Conservation (phyloP, 2,329 filamentous ascomycete genomes). For the Stagonosporopsis chrysanthemi region DNA sequence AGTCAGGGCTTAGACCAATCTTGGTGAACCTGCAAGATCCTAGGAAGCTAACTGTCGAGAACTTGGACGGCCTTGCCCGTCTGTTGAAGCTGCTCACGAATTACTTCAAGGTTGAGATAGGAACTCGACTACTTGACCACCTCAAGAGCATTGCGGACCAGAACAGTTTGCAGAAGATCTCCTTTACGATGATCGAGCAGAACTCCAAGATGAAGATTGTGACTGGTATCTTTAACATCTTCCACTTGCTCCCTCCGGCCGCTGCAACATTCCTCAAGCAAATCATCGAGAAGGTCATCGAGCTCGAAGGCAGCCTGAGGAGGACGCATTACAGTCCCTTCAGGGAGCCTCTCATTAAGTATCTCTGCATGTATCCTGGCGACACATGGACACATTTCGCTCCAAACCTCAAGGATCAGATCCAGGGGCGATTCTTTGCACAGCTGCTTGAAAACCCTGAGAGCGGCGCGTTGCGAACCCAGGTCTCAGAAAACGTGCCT, state of each 20-base stretch:
- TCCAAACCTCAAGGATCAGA: constrained; percentile 81
- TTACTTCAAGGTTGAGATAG: constrained; percentile 99
- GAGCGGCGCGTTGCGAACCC: constrained; percentile 76
- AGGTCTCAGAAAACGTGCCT: constrained; percentile 76
- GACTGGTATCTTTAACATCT: constrained; percentile 93
- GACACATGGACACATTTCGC: constrained; percentile 85
- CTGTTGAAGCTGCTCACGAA: constrained; percentile 91
- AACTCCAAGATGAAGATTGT: constrained; percentile 93
- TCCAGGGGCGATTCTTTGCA: constrained; percentile 88
- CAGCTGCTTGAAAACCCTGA: constrained; percentile 81
- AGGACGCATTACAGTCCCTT: constrained; percentile 92
- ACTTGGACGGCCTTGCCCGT: constrained; percentile 88
- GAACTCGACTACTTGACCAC: constrained; percentile 89
- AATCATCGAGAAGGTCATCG: constrained; percentile 87
- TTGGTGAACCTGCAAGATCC: constrained; percentile 95
- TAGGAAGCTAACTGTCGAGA: constrained; percentile 85
- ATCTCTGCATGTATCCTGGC: constrained; percentile 89
- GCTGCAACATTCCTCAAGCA: constrained; percentile 91
- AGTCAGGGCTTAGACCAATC: constrained; percentile 93
- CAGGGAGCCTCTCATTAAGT: constrained; percentile 86
- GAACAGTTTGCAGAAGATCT: constrained; percentile 81
- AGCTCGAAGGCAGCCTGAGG: constrained; percentile 83
- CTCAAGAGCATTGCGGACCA: constrained; percentile 89
- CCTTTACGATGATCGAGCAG: constrained; percentile 94
- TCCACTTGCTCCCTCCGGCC: constrained; percentile 90